phyloP scores from a whole-genome alignment of 495 filamentous ascomycete genomes.

The Podospora fimiseda region DNA sequence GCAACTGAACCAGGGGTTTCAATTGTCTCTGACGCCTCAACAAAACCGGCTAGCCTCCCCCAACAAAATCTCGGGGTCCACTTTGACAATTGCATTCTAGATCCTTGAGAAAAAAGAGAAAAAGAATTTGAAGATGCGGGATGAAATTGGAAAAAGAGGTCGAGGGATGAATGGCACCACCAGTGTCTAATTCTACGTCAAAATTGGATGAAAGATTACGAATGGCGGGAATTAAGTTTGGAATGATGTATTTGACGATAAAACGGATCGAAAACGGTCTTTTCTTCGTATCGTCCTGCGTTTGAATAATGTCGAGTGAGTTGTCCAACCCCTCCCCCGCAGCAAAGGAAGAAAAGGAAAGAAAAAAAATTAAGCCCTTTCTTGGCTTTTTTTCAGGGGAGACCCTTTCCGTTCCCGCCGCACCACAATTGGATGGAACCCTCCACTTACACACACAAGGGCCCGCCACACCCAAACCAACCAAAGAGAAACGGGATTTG shows the following conservation, averaged over 20 bases:
- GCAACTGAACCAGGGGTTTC: neutral
- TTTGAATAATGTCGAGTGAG: neutral
- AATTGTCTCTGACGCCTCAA: conserved; percentile 4
- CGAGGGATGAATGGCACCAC: neutral
- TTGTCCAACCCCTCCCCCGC: neutral
- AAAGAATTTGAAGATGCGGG: neutral
- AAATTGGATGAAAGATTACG: neutral
- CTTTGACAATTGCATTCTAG: conserved; percentile 1
- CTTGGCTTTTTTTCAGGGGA: neutral
- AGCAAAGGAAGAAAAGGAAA: neutral
- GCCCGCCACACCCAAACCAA: neutral
- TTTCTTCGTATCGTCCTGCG: no score
- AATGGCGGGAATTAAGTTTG: neutral
- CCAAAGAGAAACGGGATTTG: neutral
- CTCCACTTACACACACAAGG: neutral
- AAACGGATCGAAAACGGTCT: neutral
- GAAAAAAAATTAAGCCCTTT: neutral
- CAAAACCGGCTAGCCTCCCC: conserved; percentile 15
- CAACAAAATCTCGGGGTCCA: conserved; percentile 9
- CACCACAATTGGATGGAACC: no score
- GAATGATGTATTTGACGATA: neutral
- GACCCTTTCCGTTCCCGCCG: neutral
- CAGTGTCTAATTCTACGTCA: neutral
- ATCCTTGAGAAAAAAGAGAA: neutral
- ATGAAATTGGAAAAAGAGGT: neutral